Evolutionary conservation across 2,329 filamentous ascomycete genomes (phyloP), one percentile per base, ranked within the genome.

Genomic region (Stemphylium lycopersici): DNA sequence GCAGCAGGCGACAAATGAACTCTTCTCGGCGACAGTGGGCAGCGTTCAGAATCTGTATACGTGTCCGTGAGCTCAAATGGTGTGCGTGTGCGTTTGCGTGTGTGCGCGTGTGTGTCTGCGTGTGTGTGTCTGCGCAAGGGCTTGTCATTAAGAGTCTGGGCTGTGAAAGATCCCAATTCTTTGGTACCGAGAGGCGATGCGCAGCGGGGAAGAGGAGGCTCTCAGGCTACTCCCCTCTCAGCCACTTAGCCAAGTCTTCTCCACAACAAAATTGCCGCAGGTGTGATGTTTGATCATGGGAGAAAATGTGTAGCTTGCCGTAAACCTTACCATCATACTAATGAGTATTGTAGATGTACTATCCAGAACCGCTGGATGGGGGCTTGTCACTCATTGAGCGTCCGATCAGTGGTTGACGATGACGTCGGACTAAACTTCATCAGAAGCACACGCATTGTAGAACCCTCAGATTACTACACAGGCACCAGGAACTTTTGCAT

Each of bases 131-230:
- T 16, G 26, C 26, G 45, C 39, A 49, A 34, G 8, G 29, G 36
- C 12, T 22, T 33, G 33, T 26, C 24, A 20, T 31, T 12, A 31
- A 31, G 18, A 36, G 33, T 34, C 41, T 51, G 31, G 40, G 16
- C 37, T 43, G 31, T 13, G 16, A 24, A 16, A 31, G 13, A 41
- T 51, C 22, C 41, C 47, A 45, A 45, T 39, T 22, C 15, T 31
- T 29, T 44, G 40, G 52, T 50, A 51, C 52, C 41, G 41, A 45
- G 24, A 49, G 24, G 22, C 38, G 36, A 40, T 37, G 37, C 32
- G 36, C 40, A 50, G 52, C 51, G 46, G 51, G 51, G 38, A 48
- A 43, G 47, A 39, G 45, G 33, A 43, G 18, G 38, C 37, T 41
- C 24, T 31, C 42, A 20, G 11, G 22, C 51, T 39, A 49, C 33